Percentiles rank a stretch among this genome's conserved stretches.
Evolutionary conservation across 176 grass and related monocot species (phyloP).

Genomic region (Oropetium thomaeum): DNA sequence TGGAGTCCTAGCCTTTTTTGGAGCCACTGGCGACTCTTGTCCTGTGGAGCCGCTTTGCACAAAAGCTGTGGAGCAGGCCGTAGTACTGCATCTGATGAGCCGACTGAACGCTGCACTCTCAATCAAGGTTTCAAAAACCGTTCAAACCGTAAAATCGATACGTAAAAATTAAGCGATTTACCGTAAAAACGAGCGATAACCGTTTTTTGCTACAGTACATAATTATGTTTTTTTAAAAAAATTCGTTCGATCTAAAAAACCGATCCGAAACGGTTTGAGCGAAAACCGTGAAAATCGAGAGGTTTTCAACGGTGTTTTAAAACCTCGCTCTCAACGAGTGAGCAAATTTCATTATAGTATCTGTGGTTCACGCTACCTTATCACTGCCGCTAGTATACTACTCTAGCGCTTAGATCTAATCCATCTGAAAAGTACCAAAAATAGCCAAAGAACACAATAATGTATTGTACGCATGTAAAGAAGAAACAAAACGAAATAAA

Average conservation of each 20-base stretch:
- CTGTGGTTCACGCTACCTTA: neutral
- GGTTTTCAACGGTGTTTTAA: too few species aligned
- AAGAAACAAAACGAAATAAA: too few species aligned
- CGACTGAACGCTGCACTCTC: neutral
- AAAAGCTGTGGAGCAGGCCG: neutral
- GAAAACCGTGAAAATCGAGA: too few species aligned
- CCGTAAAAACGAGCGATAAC: too few species aligned
- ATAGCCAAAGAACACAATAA: neutral
- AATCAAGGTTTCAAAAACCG: too few species aligned
- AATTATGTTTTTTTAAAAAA: too few species aligned
- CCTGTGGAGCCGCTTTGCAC: neutral
- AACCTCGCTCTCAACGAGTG: neutral
- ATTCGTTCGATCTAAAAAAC: too few species aligned
- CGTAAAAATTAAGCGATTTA: too few species aligned
- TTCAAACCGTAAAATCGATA: too few species aligned
- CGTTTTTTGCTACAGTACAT: too few species aligned
- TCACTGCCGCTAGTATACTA: neutral
- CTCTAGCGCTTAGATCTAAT: neutral
- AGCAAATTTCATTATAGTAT: neutral
- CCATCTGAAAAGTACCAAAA: neutral
- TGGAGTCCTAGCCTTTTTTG: slow-evolving; percentile 12
- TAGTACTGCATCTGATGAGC: neutral
- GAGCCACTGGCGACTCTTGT: slow-evolving; percentile 1
- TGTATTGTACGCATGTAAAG: too few species aligned
- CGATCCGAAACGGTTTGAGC: too few species aligned